These are phyloP conservation scores for Botryotinia narcissicola DNA, from an alignment of 2,329 filamentous ascomycete genomes.

Conservation along the genomic window DNA sequence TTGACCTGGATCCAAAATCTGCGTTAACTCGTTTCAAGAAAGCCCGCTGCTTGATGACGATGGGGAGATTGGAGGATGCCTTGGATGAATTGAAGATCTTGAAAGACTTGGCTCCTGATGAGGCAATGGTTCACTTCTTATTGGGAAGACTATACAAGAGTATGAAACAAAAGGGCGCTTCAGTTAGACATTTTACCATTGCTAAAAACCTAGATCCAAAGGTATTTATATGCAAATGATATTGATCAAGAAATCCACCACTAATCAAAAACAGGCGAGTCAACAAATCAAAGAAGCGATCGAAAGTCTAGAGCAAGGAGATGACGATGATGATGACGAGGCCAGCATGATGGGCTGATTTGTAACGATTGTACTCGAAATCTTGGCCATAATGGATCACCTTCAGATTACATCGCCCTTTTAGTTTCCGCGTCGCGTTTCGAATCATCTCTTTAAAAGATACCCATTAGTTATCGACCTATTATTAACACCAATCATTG, in stretches of 20 bases:
- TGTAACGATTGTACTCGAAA: not conserved
- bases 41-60: slow-evolving; percentile 77
- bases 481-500: slow-evolving; percentile 11
- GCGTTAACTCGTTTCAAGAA: slow-evolving; percentile 91
- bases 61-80: slow-evolving; percentile 68
- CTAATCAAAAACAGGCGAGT: slow-evolving; percentile 61
- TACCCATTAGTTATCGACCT: slow-evolving; percentile 9
- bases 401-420: not conserved
- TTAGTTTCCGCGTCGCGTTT: not conserved
- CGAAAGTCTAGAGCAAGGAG: slow-evolving; percentile 68
- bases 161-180: slow-evolving; percentile 69
- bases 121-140: slow-evolving; percentile 93
- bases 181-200: slow-evolving; percentile 93
- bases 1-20: slow-evolving; percentile 75
- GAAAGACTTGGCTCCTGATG: slow-evolving; percentile 88
- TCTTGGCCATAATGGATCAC: not conserved
- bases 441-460: not conserved
- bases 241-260: slow-evolving; percentile 19
- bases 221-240: slow-evolving; percentile 52
- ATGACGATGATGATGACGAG: slow-evolving; percentile 47
- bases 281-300: slow-evolving; percentile 96
- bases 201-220: slow-evolving; percentile 95
- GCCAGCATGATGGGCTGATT: slow-evolving; percentile 49
- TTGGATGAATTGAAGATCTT: slow-evolving; percentile 81
- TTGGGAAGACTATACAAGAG: slow-evolving; percentile 80